Evolutionary conservation across 1,284 basidiomycete genomes (phyloP).

Genomic region (Irpex sp.): DNA sequence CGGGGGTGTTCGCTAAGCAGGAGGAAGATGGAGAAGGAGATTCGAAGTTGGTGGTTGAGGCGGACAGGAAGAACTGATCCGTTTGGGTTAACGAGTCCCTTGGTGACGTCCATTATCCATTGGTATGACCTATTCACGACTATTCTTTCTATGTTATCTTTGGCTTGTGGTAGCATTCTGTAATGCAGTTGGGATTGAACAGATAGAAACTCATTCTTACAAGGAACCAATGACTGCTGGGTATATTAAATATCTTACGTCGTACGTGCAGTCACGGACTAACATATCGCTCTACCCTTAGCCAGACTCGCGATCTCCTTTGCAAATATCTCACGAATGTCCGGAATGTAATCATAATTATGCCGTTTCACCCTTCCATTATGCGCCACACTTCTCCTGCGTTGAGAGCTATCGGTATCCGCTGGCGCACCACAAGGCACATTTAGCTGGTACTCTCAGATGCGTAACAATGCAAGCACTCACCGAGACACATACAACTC

Average conservation of each 20-base stretch:
- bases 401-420: not conserved
- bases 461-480: not conserved
- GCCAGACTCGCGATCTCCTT: not conserved
- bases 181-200: too few species aligned
- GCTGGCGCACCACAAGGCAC: not conserved
- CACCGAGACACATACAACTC: not conserved
- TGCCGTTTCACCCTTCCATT: not conserved
- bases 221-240: too few species aligned
- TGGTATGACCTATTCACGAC: too few species aligned
- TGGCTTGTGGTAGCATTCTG: too few species aligned
- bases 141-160: too few species aligned
- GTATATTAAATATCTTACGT: too few species aligned
- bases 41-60: conserved; percentile 5
- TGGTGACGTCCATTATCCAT: too few species aligned
- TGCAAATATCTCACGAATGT: not conserved
- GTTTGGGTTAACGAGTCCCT: too few species aligned
- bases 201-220: too few species aligned
- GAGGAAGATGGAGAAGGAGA: conserved; percentile 17
- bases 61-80: not conserved
- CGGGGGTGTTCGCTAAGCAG: conserved; percentile 20
- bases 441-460: not conserved
- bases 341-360: not conserved
- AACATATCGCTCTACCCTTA: not conserved
- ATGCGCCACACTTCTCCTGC: not conserved
- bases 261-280: not conserved